Base-by-base conservation (phyloP, 345 rosid species). In the Anacardium occidentale region DNA sequence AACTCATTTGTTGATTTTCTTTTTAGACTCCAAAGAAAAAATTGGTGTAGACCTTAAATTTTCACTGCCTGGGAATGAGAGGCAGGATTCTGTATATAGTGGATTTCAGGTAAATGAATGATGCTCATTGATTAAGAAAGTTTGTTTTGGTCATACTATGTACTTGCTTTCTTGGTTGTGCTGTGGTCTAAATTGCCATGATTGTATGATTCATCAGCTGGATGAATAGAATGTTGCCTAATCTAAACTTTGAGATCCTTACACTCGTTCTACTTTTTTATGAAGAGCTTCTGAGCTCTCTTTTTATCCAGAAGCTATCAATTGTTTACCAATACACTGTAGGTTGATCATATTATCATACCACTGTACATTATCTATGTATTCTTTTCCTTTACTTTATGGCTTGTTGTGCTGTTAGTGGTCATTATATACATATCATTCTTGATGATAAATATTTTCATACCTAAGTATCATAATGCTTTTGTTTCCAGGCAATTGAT, bases 1-100 rank as follows among this genome's bases (percentile, higher is more conserved):
- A 80, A 54, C 60, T 61, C 42, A 55, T 74, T 58, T 62, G 10
- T 72, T 44, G 25, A 3, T 64, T 71, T 59, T 51, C 58, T 56
- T 80, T 62, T 69, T 79, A 94, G 97, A 90, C 21, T 74, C 86
- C 57, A 66, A 77, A 72, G 91, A 85, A 37, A 71, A 81, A 17
- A 76, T 90, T 69, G 74, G 68, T 29, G 84, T 87, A 29, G 87
- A 85, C 77, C 90, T 94, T 61, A 90, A 86, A 80, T 92, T 92
- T 57, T 80, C 95, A 44, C 77, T 92, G 65, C 98, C 98, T 10
- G 98, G 97, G 64, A 92, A 92, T 83, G 98, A 94, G 83, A 88
- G 98, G 75, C 98, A 94, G 77, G 97, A 94, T 76, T 94, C 98
- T 60, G 97, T 94, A 37, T 87, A 80, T 79, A 89, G 78, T 68